phyloP scores from a whole-genome alignment of 176 grass and related monocot species.

The Tillandsia leiboldiana region DNA sequence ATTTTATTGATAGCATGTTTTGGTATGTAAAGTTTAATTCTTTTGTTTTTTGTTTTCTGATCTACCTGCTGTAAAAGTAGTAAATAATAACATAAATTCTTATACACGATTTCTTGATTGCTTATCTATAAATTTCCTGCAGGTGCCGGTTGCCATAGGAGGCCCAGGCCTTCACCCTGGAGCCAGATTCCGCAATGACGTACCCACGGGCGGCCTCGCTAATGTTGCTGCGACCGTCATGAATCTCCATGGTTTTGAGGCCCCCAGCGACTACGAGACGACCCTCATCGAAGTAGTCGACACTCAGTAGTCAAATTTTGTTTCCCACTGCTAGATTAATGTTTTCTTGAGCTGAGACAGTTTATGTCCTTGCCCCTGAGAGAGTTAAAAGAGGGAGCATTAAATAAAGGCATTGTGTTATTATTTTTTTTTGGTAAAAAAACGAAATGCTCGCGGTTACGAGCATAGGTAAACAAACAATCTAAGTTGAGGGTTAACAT shows the following conservation, averaged over 20 bases:
- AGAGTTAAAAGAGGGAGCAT: too few species aligned
- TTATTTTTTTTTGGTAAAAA: neutral
- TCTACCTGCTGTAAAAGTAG: too few species aligned
- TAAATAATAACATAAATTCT: too few species aligned
- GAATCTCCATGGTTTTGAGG: constrained; percentile 85
- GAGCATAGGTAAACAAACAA: neutral
- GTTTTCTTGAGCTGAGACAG: too few species aligned
- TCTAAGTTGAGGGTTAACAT: neutral
- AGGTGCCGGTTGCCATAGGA: constrained; percentile 95
- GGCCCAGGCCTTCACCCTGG: constrained; percentile 70
- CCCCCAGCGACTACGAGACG: constrained; percentile 71
- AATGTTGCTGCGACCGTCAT: constrained; percentile 91
- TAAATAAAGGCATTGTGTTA: neutral
- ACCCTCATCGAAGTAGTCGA: constrained; percentile 73
- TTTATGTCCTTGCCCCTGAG: too few species aligned
- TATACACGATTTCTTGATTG: too few species aligned
- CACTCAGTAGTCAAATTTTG: constrained; percentile 33
- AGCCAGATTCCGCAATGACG: constrained; percentile 55
- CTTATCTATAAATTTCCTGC: neutral
- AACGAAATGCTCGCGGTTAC: neutral
- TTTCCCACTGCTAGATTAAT: too few species aligned
- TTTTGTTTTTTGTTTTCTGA: too few species aligned
- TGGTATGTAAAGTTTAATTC: too few species aligned
- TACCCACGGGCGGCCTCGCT: constrained; percentile 60
- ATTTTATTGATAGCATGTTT: too few species aligned